Conservation (phyloP, 139 green algal species). For the Chlorella ohadii region DNA sequence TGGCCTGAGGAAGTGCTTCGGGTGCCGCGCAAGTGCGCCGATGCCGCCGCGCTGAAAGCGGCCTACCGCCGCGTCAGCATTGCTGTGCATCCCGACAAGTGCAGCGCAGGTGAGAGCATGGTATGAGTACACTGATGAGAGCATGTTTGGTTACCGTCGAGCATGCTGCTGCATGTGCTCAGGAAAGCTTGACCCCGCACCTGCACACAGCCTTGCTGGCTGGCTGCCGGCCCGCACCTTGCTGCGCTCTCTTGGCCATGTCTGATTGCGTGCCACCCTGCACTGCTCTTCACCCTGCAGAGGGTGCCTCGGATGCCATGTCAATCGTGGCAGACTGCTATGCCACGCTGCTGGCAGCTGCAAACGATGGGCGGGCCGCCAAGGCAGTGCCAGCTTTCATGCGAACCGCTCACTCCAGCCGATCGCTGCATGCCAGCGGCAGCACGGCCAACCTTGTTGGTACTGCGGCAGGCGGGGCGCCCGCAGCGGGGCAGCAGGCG, state of each 20-base stretch:
- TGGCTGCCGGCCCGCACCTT: too few relatives aligned
- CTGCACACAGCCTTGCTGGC: too few relatives aligned
- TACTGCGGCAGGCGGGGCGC: background rate
- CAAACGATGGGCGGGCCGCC: background rate
- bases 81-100: conserved; percentile 40
- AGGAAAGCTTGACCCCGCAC: too few relatives aligned
- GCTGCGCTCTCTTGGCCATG: too few relatives aligned
- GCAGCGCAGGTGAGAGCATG: conserved; percentile 14
- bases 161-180: too few relatives aligned
- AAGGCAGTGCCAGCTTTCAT: conserved; percentile 22
- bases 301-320: conserved; percentile 31
- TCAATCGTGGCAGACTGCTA: conserved; percentile 28
- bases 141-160: too few relatives aligned
- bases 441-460: background rate
- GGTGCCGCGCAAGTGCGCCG: conserved; percentile 14
- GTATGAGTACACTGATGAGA: too few relatives aligned
- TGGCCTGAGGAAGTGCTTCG: conserved; percentile 45
- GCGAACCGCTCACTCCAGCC: background rate
- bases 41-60: conserved; percentile 13
- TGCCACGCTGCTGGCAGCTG: conserved; percentile 13
- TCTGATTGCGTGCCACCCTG: too few relatives aligned
- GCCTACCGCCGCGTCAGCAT: conserved; percentile 31
- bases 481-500: background rate
- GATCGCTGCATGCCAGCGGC: background rate
- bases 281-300: too few relatives aligned